Base-by-base conservation (phyloP, 768 basidiomycete species). In the Rhizopogon rudus region DNA sequence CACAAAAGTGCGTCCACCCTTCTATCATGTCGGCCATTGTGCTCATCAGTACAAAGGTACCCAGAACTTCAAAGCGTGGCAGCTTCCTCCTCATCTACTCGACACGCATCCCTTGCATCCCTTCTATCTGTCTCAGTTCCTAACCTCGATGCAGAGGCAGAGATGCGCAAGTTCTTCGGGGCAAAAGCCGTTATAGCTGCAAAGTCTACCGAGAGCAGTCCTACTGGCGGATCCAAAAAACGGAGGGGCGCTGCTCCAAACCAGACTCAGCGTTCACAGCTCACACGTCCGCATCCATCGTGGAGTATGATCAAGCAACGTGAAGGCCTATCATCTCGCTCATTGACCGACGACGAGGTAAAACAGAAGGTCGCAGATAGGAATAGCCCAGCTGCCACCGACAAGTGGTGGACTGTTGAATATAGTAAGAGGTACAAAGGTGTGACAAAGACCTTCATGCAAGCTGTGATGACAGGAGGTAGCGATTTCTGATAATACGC, bases 91-190 rank as follows among this genome's bases (percentile, higher is more conserved):
- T 49, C 67, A 7, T 67, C 70, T 62, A 40, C 46, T 64, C 59
- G 56, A 60, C 58, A 65, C 40, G 68, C 71, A 37, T 68, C 73
- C 20, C 65, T 83, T 52, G 68, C 79, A 10, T 68, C 79, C 45
- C 81, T 97, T 1, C 77, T 96, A 17, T 75, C 89, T 0, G 86
- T 96, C n/a, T 92, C 91, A 0, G 75, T 87, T 1, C 75, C 86
- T 40, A 79, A 92, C 61, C 82, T 99, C 14, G 93, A 98, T 59
- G 78, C 86, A 10, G 93, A 96, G 56, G 87, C 88, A 0, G 97
- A 99, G 66, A 81, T 98, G 72, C 85, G 89, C 53, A 87, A 85
- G 59, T 96, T 98, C 78, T 99, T 99, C 65, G 96, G 96, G 2
- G 81, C 91, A 17, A 90, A 87, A 63, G 94, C 97, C 55, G 81